These are phyloP conservation scores for Nidularia sp. DNA, from an alignment of 768 basidiomycete genomes.

Conservation along the genomic window DNA sequence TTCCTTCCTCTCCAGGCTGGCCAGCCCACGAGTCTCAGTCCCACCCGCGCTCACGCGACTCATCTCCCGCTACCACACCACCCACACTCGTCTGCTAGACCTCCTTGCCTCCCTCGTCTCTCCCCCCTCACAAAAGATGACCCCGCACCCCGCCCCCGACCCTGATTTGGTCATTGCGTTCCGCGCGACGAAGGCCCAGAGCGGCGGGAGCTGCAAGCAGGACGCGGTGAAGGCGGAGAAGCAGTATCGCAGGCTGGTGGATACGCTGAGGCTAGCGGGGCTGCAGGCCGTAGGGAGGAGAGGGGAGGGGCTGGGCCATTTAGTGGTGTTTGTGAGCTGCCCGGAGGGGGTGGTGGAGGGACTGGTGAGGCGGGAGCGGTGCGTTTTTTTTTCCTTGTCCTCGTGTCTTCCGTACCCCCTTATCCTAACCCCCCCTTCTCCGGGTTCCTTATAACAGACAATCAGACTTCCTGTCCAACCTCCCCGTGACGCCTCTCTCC, in stretches of 20 bases:
- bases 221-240: slow-evolving; percentile 61
- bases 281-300: slow-evolving; percentile 70
- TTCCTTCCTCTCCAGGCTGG: too few relatives aligned
- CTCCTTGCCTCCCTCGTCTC: too few relatives aligned
- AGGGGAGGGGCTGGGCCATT: slow-evolving; percentile 72
- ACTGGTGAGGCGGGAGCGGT: slow-evolving; percentile 76
- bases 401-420: neutral
- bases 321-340: slow-evolving; percentile 75
- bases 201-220: slow-evolving; percentile 45
- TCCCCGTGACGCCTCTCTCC: slow-evolving; percentile 55
- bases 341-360: slow-evolving; percentile 55
- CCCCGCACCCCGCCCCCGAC: neutral
- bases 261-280: slow-evolving; percentile 56
- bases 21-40: too few relatives aligned
- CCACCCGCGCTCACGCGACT: too few relatives aligned
- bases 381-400: slow-evolving; percentile 16
- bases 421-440: neutral
- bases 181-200: slow-evolving; percentile 43
- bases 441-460: slow-evolving; percentile 34
- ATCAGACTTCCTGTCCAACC: slow-evolving; percentile 72
- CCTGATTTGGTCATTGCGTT: slow-evolving; percentile 71
- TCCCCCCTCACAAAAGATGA: too few relatives aligned
- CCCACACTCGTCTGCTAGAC: too few relatives aligned
- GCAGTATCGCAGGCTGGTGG: slow-evolving; percentile 65
- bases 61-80: too few relatives aligned